Base-by-base conservation (phyloP, 306 rosid species). In the Medicago ruthenica region DNA sequence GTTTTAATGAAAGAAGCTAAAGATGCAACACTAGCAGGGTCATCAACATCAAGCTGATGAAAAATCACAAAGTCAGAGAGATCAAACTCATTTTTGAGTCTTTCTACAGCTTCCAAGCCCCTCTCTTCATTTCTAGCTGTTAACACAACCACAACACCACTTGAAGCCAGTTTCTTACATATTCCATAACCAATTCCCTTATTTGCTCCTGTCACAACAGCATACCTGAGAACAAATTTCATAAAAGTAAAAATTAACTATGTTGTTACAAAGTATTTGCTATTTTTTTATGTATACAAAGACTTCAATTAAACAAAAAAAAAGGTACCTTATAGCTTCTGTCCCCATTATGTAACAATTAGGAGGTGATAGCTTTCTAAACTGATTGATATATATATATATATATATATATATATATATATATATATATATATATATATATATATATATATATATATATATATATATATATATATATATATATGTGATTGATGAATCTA, bases 181-280 rank as follows among this genome's bases (percentile, higher is more conserved):
- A 64, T 65, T n/a, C 83, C 86, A 51, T 70, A 83, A 8, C 86
- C 83, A 34, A 83, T 45, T 8, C 86, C 86, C 50, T 83, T 83
- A 18, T 83, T 79, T 79, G 86, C 77, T 50, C 86, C 83, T 12
- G 83, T 79, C 50, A 83, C 86, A n/a, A 79, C 86, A 40, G 83
- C 86, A 75, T 79, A 83, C 83, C 83, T 79, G 54, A 70, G 37
- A 67, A 37, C 0, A 78, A 20, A n/a, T 67, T 61, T 50, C 65
- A 78, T 0, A 45, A 70, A 60, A 21, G 21, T 63, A 63, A 37
- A 58, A 3, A 68, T 41, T 18, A 77, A 53, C 44, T 47, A 18
- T 40, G 17, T 45, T 27, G 21, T 15, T 77, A 44, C 3, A 77
- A 58, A 70, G n/a, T 47, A 27, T 53, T 40, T 48, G 6, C 20